Evolutionary conservation across 768 basidiomycete genomes (phyloP), one percentile per base, ranked within the genome.

Genomic region (Rhizopogon sp.): DNA sequence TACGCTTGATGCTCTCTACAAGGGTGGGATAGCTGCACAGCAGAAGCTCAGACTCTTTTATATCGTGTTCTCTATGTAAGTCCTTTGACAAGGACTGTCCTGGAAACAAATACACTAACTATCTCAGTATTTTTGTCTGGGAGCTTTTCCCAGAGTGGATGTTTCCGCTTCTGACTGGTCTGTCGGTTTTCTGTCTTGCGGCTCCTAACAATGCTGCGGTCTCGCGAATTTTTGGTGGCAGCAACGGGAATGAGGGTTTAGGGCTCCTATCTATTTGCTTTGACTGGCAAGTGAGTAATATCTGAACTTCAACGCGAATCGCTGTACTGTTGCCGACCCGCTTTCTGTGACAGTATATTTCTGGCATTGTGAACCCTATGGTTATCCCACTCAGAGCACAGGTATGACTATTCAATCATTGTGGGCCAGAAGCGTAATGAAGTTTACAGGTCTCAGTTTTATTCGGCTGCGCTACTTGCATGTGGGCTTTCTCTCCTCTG

Each of bases 181-280:
- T 84, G 53, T 79, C 78, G n/a, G 74, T 84, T 33, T 78, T 83
- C 68, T 83, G 82, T 59, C 71, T 83, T 25, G 81, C 75, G 1
- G 72, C 76, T 46, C 75, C 74, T 42, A 67, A 82, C 14, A 79
- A 73, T 50, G 60, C 79, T 0, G 73, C 74, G 65, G 72, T 84
- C 55, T 78, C 81, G 0, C 73, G 78, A 28, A 70, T 84, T 33
- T 84, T 85, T 60, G 84, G 83, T 50, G 84, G 84, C 40, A 80
- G 76, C 40, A 77, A 80, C 33, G 83, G 76, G 52, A 84, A 86
- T 53, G 83, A 85, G 65, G 83, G 84, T 7, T 74, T 85, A 40
- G 84, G 83, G 10, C 67, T 80, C 49, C 77, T 86, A 42, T 76
- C 83, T 2, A 62, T 85, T 42, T 83, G 74, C 58, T 68, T 86